These are phyloP conservation scores for Amauroascus niger DNA, from an alignment of 2,329 filamentous ascomycete genomes.

Conservation along the genomic window DNA sequence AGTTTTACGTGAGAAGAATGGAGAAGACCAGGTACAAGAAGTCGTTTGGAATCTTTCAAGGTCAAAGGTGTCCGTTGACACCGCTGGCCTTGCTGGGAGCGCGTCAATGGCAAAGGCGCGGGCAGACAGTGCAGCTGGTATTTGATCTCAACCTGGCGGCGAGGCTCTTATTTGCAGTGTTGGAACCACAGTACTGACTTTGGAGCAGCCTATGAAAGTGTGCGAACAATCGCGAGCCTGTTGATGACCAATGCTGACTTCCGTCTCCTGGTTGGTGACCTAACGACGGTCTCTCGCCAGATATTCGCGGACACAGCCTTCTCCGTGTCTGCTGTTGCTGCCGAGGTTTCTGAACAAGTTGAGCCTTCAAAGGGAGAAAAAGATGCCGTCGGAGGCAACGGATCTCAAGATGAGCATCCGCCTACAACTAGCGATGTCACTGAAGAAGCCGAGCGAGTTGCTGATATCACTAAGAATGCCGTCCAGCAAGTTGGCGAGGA, in stretches of 20 bases:
- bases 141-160: slow-evolving; percentile 10
- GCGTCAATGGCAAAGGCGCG: slow-evolving; percentile 55
- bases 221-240: slow-evolving; percentile 74
- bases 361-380: slow-evolving; percentile 56
- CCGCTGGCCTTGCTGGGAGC: slow-evolving; percentile 51
- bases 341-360: slow-evolving; percentile 61
- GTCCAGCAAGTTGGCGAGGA: slow-evolving; percentile 40
- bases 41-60: slow-evolving; percentile 77
- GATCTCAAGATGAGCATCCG: slow-evolving; percentile 39
- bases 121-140: slow-evolving; percentile 63
- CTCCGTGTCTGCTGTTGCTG: slow-evolving; percentile 64
- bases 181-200: slow-evolving; percentile 13
- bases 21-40: slow-evolving; percentile 76
- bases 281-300: slow-evolving; percentile 67
- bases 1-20: slow-evolving; percentile 74
- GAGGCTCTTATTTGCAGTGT: neutral
- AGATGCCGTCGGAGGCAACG: slow-evolving; percentile 40
- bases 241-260: slow-evolving; percentile 86
- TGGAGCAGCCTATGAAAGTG: slow-evolving; percentile 60
- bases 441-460: slow-evolving; percentile 47
- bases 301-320: slow-evolving; percentile 81
- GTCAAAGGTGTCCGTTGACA: slow-evolving; percentile 60
- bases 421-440: slow-evolving; percentile 55
- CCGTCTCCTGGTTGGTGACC: slow-evolving; percentile 70
- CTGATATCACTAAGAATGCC: slow-evolving; percentile 29